phyloP scores from a whole-genome alignment of 805 yeast species.

The Lipomyces yamadae region DNA sequence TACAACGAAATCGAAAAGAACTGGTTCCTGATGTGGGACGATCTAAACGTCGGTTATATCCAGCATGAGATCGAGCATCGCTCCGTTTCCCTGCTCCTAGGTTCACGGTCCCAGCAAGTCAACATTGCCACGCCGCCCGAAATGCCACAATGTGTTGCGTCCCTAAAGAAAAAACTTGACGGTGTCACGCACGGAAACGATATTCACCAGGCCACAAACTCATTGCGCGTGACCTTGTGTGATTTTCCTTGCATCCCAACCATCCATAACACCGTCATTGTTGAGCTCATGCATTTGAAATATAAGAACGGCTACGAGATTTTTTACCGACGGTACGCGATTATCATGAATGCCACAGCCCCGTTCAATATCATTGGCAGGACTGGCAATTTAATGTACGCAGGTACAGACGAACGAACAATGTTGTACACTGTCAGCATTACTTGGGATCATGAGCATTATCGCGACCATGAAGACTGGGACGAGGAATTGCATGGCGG shows the following conservation, averaged over 20 bases:
- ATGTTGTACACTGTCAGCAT: constrained; percentile 31
- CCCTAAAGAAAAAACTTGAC: not conserved
- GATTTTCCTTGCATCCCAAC: constrained; percentile 36
- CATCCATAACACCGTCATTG: constrained; percentile 28
- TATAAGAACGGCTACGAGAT: constrained; percentile 21
- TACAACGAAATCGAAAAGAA: constrained; percentile 26
- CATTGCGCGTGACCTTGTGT: constrained; percentile 30
- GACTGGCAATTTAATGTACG: constrained; percentile 22
- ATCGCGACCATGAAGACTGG: constrained; percentile 22
- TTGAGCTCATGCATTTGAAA: constrained; percentile 29
- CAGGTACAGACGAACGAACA: constrained; percentile 18
- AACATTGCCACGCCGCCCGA: not conserved
- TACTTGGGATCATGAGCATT: constrained; percentile 21
- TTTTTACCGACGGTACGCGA: constrained; percentile 23
- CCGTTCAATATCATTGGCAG: constrained; percentile 32
- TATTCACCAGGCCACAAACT: constrained; percentile 27
- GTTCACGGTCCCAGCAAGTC: not conserved
- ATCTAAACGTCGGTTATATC: constrained; percentile 10
- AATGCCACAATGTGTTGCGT: constrained; percentile 12
- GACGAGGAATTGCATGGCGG: constrained; percentile 28
- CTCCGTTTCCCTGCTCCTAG: constrained; percentile 13
- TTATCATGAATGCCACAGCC: constrained; percentile 31
- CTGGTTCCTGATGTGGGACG: constrained; percentile 33
- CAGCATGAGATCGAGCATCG: constrained; percentile 25
- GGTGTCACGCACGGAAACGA: constrained; percentile 14